A percentile compares a stretch with the other conserved stretches of the same genome.
Evolutionary conservation across 2,329 filamentous ascomycete genomes (phyloP).

Genomic region (Fusarium metavorans): DNA sequence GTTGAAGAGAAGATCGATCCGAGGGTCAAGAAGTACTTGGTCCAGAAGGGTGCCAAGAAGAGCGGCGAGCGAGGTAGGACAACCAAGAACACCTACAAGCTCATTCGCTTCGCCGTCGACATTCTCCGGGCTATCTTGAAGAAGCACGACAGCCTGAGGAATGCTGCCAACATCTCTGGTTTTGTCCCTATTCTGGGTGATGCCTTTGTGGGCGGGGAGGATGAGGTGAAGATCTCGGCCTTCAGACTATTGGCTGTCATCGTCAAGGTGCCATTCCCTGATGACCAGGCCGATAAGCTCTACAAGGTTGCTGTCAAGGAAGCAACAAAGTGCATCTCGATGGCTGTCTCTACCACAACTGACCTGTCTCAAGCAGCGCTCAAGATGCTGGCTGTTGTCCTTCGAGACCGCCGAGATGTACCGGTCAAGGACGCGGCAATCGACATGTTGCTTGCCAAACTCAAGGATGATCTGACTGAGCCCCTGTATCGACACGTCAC

Average conservation of each 20-base stretch:
- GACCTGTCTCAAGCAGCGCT: slow-evolving; percentile 89
- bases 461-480: slow-evolving; percentile 91
- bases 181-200: slow-evolving; percentile 93
- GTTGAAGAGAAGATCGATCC: slow-evolving; percentile 69
- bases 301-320: slow-evolving; percentile 86
- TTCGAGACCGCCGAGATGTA: slow-evolving; percentile 83
- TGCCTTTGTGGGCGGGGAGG: slow-evolving; percentile 83
- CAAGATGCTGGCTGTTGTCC: slow-evolving; percentile 86
- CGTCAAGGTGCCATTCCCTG: slow-evolving; percentile 83
- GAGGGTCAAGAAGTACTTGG: slow-evolving; percentile 77
- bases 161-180: slow-evolving; percentile 80
- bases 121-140: slow-evolving; percentile 86
- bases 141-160: slow-evolving; percentile 86
- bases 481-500: slow-evolving; percentile 92
- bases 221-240: slow-evolving; percentile 91
- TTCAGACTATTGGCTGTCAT: slow-evolving; percentile 88
- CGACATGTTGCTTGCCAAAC: slow-evolving; percentile 82
- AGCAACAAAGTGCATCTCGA: slow-evolving; percentile 83
- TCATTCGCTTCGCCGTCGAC: slow-evolving; percentile 89
- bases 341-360: slow-evolving; percentile 80
- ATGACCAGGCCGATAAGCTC: slow-evolving; percentile 72
- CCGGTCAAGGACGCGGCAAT: slow-evolving; percentile 83
- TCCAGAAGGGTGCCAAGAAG: slow-evolving; percentile 84
- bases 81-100: slow-evolving; percentile 86
- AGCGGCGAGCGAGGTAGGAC: slow-evolving; percentile 77